Evolutionary conservation across 2,329 filamentous ascomycete genomes (phyloP).

Genomic region (Hymenoscyphus fraxineus): DNA sequence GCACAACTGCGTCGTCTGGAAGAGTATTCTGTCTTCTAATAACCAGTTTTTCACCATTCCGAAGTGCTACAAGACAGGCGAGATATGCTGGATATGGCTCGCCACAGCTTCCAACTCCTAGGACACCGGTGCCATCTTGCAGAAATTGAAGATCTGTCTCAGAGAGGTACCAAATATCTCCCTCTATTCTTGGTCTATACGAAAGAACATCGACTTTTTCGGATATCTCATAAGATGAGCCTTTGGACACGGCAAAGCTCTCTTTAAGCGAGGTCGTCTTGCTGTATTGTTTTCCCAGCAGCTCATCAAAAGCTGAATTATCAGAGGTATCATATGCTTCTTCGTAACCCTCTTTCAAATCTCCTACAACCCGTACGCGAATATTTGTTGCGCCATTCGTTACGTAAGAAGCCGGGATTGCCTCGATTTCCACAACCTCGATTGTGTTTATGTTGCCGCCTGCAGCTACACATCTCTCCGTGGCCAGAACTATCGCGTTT

Average conservation of each 20-base stretch:
- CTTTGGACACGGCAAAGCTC: constrained; percentile 19
- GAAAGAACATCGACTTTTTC: constrained; percentile 24
- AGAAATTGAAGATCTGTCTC: constrained; percentile 57
- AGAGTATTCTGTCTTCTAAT: constrained; percentile 31
- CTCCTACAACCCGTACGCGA: constrained; percentile 31
- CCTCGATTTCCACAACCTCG: constrained; percentile 32
- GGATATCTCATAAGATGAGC: constrained; percentile 25
- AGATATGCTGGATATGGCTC: constrained; percentile 44
- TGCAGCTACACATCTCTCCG: constrained; percentile 27
- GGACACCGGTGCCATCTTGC: constrained; percentile 55
- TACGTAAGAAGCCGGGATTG: constrained; percentile 31
- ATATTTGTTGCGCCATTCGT: constrained; percentile 31
- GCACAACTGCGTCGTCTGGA: constrained; percentile 28
- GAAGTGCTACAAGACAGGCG: constrained; percentile 36
- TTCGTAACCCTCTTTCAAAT: constrained; percentile 23
- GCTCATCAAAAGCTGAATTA: constrained; percentile 1
- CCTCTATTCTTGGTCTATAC: constrained; percentile 44
- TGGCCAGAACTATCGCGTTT: constrained; percentile 26
- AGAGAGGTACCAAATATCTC: constrained; percentile 54
- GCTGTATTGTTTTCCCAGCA: background rate
- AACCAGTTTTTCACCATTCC: constrained; percentile 26
- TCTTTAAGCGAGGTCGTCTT: constrained; percentile 7
- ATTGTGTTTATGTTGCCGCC: constrained; percentile 29
- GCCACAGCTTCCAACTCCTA: constrained; percentile 59
- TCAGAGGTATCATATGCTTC: constrained; percentile 5